Evolutionary conservation across 805 yeast species (phyloP).

Genomic region (Alloascoidea africana): DNA sequence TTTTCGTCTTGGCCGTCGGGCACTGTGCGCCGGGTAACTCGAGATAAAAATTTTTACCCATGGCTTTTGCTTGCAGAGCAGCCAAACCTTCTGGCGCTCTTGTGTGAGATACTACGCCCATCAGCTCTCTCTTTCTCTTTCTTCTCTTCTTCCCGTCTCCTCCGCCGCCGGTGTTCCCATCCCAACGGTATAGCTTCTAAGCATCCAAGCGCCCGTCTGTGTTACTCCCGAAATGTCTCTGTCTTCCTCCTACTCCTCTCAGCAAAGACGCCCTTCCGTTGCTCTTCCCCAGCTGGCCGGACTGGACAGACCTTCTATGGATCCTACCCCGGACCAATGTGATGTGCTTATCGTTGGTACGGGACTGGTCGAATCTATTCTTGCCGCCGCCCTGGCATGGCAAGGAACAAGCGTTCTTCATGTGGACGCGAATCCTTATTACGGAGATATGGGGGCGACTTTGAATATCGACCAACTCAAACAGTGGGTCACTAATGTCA

Average conservation of each 20-base stretch:
- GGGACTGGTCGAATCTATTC: slow-evolving; percentile 72
- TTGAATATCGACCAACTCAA: slow-evolving; percentile 75
- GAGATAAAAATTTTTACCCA: too few species aligned
- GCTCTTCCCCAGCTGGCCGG: slow-evolving; percentile 21
- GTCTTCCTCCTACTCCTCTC: not conserved
- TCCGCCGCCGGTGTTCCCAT: too few species aligned
- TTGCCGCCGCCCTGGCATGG: slow-evolving; percentile 95
- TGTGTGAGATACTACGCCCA: too few species aligned
- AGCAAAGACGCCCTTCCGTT: slow-evolving; percentile 17
- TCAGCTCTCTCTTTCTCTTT: too few species aligned
- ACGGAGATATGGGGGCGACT: slow-evolving; percentile 83
- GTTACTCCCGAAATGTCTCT: too few species aligned
- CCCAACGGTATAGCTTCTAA: too few species aligned
- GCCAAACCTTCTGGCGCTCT: too few species aligned
- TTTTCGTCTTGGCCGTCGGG: too few species aligned
- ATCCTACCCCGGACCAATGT: slow-evolving; percentile 39
- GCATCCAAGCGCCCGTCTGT: too few species aligned
- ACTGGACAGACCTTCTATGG: slow-evolving; percentile 17
- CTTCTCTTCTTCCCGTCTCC: too few species aligned
- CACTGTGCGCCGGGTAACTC: too few species aligned
- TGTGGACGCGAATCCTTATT: slow-evolving; percentile 69
- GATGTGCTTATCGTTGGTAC: slow-evolving; percentile 91
- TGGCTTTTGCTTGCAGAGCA: too few species aligned
- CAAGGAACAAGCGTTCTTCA: slow-evolving; percentile 94
- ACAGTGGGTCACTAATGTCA: slow-evolving; percentile 68